A percentile compares a stretch with the other conserved stretches of the same genome.
Conservation (phyloP, 495 filamentous ascomycete species). For the Aspergillus sparsus region DNA sequence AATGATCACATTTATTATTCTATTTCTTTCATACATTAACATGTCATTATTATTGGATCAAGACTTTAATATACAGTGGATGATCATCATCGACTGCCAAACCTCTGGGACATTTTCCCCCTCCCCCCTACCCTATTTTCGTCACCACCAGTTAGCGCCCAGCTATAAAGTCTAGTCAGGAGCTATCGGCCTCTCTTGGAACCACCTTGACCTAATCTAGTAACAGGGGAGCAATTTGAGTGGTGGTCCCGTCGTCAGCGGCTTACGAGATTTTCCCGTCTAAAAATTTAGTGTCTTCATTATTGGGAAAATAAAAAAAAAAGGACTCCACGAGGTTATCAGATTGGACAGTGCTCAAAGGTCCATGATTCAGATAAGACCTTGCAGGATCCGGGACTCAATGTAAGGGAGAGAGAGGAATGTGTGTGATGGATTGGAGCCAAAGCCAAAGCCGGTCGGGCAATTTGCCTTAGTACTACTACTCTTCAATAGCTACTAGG, state of each 20-base stretch:
- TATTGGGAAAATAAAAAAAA: constrained; percentile 11
- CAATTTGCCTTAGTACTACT: too few relatives aligned
- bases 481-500: too few relatives aligned
- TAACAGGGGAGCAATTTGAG: constrained; percentile 1
- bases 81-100: constrained; percentile 13
- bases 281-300: constrained; percentile 20
- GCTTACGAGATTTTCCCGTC: constrained; percentile 6
- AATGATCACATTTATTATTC: too few relatives aligned
- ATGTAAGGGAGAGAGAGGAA: neutral
- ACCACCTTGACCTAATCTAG: constrained; percentile 10
- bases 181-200: constrained; percentile 11
- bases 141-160: constrained; percentile 12
- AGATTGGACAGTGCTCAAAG: constrained; percentile 12
- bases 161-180: constrained; percentile 9
- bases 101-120: constrained; percentile 5
- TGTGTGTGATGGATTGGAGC: too few relatives aligned
- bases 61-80: neutral
- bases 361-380: neutral
- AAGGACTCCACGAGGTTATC: constrained; percentile 3
- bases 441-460: too few relatives aligned
- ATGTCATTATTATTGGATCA: too few relatives aligned
- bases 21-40: too few relatives aligned
- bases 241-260: neutral
- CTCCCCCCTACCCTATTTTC: constrained; percentile 13
- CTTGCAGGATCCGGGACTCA: neutral